Evolutionary conservation across 495 filamentous ascomycete genomes (phyloP).

Genomic region (Penicillium lividum): DNA sequence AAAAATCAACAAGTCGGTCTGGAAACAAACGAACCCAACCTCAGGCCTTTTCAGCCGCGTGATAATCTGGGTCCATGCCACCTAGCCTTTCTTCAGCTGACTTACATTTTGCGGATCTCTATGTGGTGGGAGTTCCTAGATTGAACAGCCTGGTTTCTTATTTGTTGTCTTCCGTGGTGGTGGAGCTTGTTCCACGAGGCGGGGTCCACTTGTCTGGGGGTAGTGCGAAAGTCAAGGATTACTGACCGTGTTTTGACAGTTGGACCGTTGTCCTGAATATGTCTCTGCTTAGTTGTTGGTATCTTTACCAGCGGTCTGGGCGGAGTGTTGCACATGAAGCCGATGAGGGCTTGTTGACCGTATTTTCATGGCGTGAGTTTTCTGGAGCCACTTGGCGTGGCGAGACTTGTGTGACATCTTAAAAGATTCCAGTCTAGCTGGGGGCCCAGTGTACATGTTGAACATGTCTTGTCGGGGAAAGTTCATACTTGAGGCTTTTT

Average conservation of each 20-base stretch:
- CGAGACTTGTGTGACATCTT: conserved; percentile 7
- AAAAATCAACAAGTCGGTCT: conserved; percentile 14
- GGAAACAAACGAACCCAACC: conserved; percentile 11
- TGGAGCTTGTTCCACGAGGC: conserved; percentile 15
- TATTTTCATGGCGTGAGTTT: background rate
- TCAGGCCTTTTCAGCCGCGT: conserved; percentile 16
- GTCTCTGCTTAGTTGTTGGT: conserved; percentile 8
- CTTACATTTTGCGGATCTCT: background rate
- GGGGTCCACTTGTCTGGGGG: background rate
- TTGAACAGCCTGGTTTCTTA: background rate
- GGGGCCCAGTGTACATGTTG: background rate
- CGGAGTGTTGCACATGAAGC: conserved; percentile 8
- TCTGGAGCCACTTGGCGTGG: conserved; percentile 10
- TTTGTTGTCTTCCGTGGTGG: conserved; percentile 2
- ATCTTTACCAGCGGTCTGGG: conserved; percentile 15
- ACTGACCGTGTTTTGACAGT: conserved; percentile 4
- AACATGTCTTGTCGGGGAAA: background rate
- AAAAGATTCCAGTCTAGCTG: background rate
- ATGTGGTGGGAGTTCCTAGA: background rate
- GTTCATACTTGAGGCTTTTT: background rate
- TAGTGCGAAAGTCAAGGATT: background rate
- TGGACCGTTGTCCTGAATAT: conserved; percentile 5
- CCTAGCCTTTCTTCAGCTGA: conserved; percentile 14
- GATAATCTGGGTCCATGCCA: conserved; percentile 3
- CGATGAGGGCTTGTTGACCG: background rate